These are phyloP conservation scores for Mycena capillaripes DNA, from an alignment of 768 basidiomycete species.

Conservation along the genomic window DNA sequence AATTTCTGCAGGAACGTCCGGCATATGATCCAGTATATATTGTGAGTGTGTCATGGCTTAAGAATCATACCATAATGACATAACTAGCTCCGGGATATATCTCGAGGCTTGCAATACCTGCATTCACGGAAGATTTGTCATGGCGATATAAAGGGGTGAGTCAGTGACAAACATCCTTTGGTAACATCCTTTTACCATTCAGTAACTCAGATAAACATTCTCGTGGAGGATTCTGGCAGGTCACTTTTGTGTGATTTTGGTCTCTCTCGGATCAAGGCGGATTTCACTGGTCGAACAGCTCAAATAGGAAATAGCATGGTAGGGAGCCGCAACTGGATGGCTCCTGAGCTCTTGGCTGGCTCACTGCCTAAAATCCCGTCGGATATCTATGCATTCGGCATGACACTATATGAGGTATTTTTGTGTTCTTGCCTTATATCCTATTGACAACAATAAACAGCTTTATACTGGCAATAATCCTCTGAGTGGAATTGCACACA, in stretches of 20 bases:
- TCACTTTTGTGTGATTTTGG: slow-evolving; percentile 1
- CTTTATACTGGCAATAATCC: not conserved
- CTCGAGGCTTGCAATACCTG: not conserved
- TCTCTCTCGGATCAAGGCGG: not conserved
- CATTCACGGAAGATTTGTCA: not conserved
- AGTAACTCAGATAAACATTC: not conserved
- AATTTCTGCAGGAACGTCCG: not conserved
- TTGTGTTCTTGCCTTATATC: not conserved
- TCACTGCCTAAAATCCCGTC: not conserved
- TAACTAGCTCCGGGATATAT: not conserved
- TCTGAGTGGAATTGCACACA: not conserved
- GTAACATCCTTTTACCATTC: not conserved
- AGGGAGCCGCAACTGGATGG: not conserved
- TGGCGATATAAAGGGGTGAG: not conserved
- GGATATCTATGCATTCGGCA: not conserved
- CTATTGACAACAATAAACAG: not conserved
- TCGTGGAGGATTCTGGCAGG: not conserved
- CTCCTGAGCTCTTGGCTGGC: no score
- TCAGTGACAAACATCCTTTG: not conserved
- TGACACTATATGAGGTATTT: not conserved
- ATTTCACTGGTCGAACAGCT: not conserved
- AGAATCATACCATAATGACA: not conserved
- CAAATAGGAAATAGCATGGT: not conserved
- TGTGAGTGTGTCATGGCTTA: not conserved
- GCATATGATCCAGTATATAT: not conserved